Conservation (phyloP, 441 rosid species). For the Viola pubescens region DNA sequence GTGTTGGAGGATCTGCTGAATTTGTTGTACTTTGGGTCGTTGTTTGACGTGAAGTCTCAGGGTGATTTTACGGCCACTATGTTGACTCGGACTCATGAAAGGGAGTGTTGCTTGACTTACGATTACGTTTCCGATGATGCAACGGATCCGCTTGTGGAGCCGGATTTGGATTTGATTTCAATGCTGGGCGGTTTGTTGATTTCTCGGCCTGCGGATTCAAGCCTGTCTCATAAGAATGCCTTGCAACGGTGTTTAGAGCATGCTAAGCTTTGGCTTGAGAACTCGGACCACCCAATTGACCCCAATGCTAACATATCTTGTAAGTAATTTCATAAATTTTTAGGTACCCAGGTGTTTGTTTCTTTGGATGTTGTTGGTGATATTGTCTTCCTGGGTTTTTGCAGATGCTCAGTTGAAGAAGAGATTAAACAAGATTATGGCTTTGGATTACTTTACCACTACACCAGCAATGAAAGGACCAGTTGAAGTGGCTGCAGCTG, state of each 20-base stretch:
- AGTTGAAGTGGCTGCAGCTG: conserved; percentile 58
- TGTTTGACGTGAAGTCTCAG: conserved; percentile 81
- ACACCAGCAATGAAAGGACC: conserved; percentile 77
- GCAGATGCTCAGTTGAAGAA: conserved; percentile 66
- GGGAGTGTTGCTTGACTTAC: conserved; percentile 81
- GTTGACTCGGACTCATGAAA: conserved; percentile 77
- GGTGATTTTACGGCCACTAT: conserved; percentile 65
- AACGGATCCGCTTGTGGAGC: conserved; percentile 67
- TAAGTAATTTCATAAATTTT: conserved; percentile 16
- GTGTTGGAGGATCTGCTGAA: conserved; percentile 59
- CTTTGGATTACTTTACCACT: conserved; percentile 64
- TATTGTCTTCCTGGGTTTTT: conserved; percentile 4
- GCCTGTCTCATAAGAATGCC: conserved; percentile 66
- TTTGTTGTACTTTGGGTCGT: conserved; percentile 65
- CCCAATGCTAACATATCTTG: conserved; percentile 47
- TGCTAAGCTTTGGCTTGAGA: conserved; percentile 62
- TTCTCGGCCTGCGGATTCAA: conserved; percentile 63
- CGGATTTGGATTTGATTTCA: conserved; percentile 68
- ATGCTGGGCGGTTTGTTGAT: conserved; percentile 46
- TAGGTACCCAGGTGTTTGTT: neutral
- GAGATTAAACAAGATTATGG: conserved; percentile 70
- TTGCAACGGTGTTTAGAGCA: conserved; percentile 61
- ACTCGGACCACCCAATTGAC: conserved; percentile 49
- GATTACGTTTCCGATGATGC: conserved; percentile 85
- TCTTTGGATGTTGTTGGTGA: neutral